Percentiles rank a stretch among this genome's conserved stretches.
Evolutionary conservation across 1,139 yeast species (phyloP).

Genomic region (Magnusiomyces suaveolens): DNA sequence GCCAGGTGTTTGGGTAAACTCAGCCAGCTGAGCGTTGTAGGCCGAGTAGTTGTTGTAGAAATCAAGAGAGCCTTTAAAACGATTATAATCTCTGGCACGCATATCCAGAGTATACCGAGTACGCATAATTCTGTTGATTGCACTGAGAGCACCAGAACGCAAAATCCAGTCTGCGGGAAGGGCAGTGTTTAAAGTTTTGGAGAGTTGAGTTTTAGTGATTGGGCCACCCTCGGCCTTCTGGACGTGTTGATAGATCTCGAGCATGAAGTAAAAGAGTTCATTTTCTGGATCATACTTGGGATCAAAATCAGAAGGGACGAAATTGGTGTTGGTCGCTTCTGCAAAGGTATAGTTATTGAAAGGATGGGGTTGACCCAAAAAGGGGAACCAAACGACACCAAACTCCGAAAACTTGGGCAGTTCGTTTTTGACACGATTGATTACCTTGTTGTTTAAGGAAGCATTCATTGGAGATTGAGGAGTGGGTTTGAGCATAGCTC

Average conservation of each 20-base stretch:
- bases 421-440: slow-evolving; percentile 1
- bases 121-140: slow-evolving; percentile 2
- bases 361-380: slow-evolving; percentile 17
- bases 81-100: slow-evolving; percentile 5
- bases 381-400: slow-evolving; percentile 18
- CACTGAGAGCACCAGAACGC: slow-evolving; percentile 1
- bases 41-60: slow-evolving; percentile 1
- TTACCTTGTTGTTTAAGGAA: background rate
- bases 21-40: background rate
- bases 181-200: background rate
- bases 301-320: background rate
- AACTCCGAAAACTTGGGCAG: background rate
- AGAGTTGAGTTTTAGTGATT: slow-evolving; percentile 2
- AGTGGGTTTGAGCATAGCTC: slow-evolving; percentile 1
- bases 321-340: background rate
- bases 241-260: background rate
- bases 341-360: slow-evolving; percentile 6
- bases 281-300: slow-evolving; percentile 4
- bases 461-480: background rate
- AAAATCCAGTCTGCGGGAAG: slow-evolving; percentile 4
- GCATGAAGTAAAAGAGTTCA: slow-evolving; percentile 4
- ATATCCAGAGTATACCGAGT: slow-evolving; percentile 2
- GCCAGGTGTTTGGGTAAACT: background rate
- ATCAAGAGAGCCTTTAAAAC: slow-evolving; percentile 2
- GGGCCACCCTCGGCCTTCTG: background rate